These are phyloP conservation scores for Chaetomiaceae sp. DNA, from an alignment of 2,329 filamentous ascomycete species.

Conservation along the genomic window DNA sequence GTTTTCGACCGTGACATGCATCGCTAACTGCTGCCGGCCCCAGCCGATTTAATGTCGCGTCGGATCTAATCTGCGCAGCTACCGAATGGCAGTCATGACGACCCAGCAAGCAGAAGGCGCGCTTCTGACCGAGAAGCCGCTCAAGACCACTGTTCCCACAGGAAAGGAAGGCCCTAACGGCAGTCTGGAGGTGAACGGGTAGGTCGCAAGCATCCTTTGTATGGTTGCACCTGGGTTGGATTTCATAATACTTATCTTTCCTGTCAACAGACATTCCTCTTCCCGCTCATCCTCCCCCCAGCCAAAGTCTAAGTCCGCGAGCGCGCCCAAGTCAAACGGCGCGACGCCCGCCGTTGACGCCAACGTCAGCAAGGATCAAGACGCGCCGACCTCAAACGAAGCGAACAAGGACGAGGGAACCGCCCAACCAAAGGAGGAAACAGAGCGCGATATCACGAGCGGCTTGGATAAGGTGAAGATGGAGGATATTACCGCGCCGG, in stretches of 20 bases:
- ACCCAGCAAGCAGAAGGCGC: conserved; percentile 42
- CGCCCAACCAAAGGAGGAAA: background rate
- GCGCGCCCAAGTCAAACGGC: conserved; percentile 8
- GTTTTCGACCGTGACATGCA: conserved; percentile 19
- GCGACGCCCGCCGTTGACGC: background rate
- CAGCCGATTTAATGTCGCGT: conserved; percentile 26
- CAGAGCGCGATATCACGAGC: conserved; percentile 1
- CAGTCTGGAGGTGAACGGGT: conserved; percentile 48
- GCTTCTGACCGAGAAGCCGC: conserved; percentile 45
- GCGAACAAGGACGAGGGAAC: background rate
- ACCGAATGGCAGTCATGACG: conserved; percentile 51
- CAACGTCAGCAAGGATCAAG: conserved; percentile 10
- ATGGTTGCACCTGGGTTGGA: background rate
- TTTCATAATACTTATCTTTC: conserved; percentile 4
- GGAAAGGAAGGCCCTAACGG: conserved; percentile 32
- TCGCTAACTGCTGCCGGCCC: conserved; percentile 12
- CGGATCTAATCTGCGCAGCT: conserved; percentile 21
- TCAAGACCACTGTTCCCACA: conserved; percentile 45
- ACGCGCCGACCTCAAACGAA: conserved; percentile 15
- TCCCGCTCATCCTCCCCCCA: background rate
- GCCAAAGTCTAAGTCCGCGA: conserved; percentile 7
- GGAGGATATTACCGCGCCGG: conserved; percentile 28
- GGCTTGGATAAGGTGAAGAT: conserved; percentile 47
- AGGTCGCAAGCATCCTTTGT: conserved; percentile 36
- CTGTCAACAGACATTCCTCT: conserved; percentile 20